phyloP scores from a whole-genome alignment of 352 stramenopile species.

The Pythium rishiriense region DNA sequence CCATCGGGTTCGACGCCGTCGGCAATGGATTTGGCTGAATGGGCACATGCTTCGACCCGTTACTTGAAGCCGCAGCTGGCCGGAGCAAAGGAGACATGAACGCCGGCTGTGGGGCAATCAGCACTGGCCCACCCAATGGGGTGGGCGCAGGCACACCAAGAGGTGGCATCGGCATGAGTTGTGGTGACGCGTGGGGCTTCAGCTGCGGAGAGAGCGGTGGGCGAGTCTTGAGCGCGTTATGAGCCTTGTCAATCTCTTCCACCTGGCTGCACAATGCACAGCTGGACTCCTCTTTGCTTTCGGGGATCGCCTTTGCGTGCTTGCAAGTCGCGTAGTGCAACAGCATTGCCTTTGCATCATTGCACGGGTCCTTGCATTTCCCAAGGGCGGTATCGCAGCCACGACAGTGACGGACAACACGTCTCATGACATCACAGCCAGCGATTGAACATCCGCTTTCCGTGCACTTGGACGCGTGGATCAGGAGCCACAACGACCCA shows the following conservation, averaged over 20 bases:
- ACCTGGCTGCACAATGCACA: slow-evolving; percentile 67
- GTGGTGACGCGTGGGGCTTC: slow-evolving; percentile 14
- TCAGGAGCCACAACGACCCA: slow-evolving; percentile 68
- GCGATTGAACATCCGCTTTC: slow-evolving; percentile 36
- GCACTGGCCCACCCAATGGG: slow-evolving; percentile 12
- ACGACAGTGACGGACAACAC: slow-evolving; percentile 64
- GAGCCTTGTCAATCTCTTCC: slow-evolving; percentile 65
- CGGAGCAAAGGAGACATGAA: slow-evolving; percentile 19
- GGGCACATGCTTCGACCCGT: slow-evolving; percentile 50
- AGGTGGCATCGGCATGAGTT: slow-evolving; percentile 13
- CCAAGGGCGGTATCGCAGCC: slow-evolving; percentile 59
- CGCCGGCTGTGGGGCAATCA: slow-evolving; percentile 28
- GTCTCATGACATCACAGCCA: slow-evolving; percentile 70
- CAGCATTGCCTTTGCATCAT: slow-evolving; percentile 78
- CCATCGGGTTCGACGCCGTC: slow-evolving; percentile 71
- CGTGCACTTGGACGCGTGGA: slow-evolving; percentile 56
- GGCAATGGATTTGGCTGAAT: slow-evolving; percentile 80
- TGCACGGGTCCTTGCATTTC: slow-evolving; percentile 66
- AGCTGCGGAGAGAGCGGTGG: slow-evolving; percentile 27
- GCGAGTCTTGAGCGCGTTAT: slow-evolving; percentile 44
- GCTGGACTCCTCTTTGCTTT: slow-evolving; percentile 36
- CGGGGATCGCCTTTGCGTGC: neutral
- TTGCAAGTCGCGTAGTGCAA: slow-evolving; percentile 64
- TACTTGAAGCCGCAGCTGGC: neutral
- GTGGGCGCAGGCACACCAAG: slow-evolving; percentile 10